Evolutionary conservation across 2,329 filamentous ascomycete genomes (phyloP).

Genomic region (Xylariaceae sp.): DNA sequence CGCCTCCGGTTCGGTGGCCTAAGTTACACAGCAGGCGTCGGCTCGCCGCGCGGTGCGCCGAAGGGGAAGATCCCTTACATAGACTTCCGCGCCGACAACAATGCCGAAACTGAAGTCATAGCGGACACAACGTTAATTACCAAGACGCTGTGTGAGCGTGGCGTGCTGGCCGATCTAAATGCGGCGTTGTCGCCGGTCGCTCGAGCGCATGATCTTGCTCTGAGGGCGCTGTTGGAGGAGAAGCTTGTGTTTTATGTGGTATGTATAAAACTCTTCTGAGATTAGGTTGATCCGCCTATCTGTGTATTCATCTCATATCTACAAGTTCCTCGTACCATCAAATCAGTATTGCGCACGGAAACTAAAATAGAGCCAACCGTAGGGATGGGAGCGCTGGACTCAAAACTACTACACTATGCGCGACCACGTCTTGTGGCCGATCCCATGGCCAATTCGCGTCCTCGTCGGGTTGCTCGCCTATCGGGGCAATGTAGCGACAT

Average conservation of each 20-base stretch:
- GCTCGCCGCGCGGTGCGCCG: conserved; percentile 44
- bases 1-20: conserved; percentile 52
- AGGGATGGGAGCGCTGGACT: conserved; percentile 53
- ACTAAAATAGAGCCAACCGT: not conserved
- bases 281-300: no score
- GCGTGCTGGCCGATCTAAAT: conserved; percentile 47
- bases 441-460: conserved; percentile 50
- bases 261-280: no score
- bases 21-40: conserved; percentile 42
- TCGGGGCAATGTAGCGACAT: conserved; percentile 37
- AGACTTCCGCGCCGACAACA: conserved; percentile 16
- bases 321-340: no score
- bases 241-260: conserved; percentile 56
- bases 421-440: conserved; percentile 40
- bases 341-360: no score
- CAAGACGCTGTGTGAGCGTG: conserved; percentile 38
- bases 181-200: conserved; percentile 34
- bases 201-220: conserved; percentile 46
- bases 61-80: conserved; percentile 60
- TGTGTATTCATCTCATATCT: not conserved
- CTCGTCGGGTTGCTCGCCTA: conserved; percentile 49
- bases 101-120: conserved; percentile 27
- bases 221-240: conserved; percentile 56
- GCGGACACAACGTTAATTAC: conserved; percentile 56
- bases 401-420: conserved; percentile 59